Evolutionary conservation across 2,329 filamentous ascomycete genomes (phyloP).

Genomic region (Annulohypoxylon truncatum): DNA sequence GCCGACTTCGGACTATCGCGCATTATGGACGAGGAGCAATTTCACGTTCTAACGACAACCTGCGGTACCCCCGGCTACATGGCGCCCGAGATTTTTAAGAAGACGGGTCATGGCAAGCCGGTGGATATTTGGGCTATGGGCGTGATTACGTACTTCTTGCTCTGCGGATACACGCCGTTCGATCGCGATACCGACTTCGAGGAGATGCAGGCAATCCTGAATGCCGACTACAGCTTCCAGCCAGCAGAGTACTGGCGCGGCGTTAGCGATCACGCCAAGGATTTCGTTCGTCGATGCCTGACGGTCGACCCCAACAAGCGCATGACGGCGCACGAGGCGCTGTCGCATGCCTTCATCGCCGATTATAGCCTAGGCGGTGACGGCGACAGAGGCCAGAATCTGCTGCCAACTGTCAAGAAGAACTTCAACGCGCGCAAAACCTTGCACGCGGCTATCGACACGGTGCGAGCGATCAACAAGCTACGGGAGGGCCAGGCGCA

Average conservation of each 20-base stretch:
- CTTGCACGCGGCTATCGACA: conserved; percentile 77
- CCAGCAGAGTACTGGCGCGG: conserved; percentile 97
- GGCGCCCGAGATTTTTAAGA: conserved; percentile 99
- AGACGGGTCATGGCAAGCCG: conserved; percentile 96
- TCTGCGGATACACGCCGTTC: conserved; percentile 98
- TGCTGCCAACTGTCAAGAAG: conserved; percentile 77
- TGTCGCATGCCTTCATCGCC: conserved; percentile 74
- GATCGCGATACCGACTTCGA: conserved; percentile 97
- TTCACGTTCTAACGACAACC: conserved; percentile 96
- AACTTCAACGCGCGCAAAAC: conserved; percentile 78
- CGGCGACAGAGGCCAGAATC: conserved; percentile 67
- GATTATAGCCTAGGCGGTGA: conserved; percentile 60
- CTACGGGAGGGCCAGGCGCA: conserved; percentile 70
- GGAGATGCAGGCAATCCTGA: conserved; percentile 98
- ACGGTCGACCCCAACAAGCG: conserved; percentile 88
- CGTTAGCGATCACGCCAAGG: conserved; percentile 85
- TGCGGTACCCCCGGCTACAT: conserved; percentile 99
- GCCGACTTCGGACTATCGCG: conserved; percentile 95
- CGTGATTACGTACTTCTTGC: conserved; percentile 97
- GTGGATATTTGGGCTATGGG: conserved; percentile 99
- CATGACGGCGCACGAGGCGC: conserved; percentile 88
- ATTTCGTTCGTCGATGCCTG: conserved; percentile 92
- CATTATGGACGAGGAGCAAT: conserved; percentile 99
- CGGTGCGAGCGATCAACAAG: conserved; percentile 77
- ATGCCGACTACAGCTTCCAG: conserved; percentile 95